These are phyloP conservation scores for Lachancea thermotolerans DNA, from an alignment of 805 yeast species.

Conservation along the genomic window DNA sequence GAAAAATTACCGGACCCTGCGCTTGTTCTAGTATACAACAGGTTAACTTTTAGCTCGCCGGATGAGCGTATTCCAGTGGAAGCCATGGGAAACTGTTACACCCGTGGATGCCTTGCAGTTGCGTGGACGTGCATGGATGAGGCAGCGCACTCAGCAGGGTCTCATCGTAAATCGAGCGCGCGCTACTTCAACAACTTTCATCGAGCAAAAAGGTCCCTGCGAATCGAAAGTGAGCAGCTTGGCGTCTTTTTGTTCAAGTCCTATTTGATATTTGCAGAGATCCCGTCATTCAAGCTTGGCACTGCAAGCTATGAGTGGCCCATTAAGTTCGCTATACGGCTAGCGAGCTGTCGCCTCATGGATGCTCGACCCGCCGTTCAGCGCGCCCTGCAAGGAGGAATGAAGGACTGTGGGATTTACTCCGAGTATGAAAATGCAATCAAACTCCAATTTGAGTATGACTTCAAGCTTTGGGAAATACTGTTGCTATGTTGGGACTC, in stretches of 20 bases:
- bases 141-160: conserved; percentile 6
- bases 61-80: conserved; percentile 8
- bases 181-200: conserved; percentile 2
- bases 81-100: conserved; percentile 9
- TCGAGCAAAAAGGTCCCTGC: conserved; percentile 1
- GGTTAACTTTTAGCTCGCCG: conserved; percentile 2
- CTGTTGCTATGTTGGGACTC: conserved; percentile 31
- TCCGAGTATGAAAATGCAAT: conserved; percentile 31
- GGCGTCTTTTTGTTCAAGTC: conserved; percentile 45
- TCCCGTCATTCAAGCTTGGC: conserved; percentile 11
- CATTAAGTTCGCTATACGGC: conserved; percentile 43
- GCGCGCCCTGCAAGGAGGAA: conserved; percentile 3
- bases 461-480: conserved; percentile 39
- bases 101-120: conserved; percentile 38
- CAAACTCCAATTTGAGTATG: conserved; percentile 43
- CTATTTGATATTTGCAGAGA: conserved; percentile 38
- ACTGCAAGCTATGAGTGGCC: conserved; percentile 7
- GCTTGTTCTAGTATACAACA: conserved; percentile 9
- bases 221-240: conserved; percentile 16
- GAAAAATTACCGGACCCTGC: conserved; percentile 3
- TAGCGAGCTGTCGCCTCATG: conserved; percentile 31
- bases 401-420: conserved; percentile 24
- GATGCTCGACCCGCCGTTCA: conserved; percentile 9
- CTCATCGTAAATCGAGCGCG: conserved; percentile 1
- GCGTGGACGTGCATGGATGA: conserved; percentile 34